A percentile compares a stretch with the other conserved stretches of the same genome.
Conservation (phyloP, 352 stramenopile species). For the Thalassiosira ordinaria region DNA sequence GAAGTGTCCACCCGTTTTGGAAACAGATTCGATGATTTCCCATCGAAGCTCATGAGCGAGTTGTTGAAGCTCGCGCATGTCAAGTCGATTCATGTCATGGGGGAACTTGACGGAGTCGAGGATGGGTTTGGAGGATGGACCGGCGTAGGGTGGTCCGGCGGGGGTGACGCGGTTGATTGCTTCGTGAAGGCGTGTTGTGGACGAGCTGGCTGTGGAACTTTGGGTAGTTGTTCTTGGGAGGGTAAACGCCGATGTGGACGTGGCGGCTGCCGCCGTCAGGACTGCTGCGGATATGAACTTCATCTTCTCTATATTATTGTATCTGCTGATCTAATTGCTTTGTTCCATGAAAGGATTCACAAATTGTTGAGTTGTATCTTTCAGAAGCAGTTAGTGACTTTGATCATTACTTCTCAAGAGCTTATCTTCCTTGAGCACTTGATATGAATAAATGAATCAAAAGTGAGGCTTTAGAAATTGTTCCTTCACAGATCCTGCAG, state of each 20-base stretch:
- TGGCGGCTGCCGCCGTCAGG: neutral
- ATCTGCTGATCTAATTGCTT: neutral
- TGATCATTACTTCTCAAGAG: neutral
- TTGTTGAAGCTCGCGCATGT: slow-evolving; percentile 89
- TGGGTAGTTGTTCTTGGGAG: neutral
- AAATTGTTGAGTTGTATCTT: too few relatives aligned
- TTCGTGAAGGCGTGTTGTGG: slow-evolving; percentile 16
- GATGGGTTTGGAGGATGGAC: slow-evolving; percentile 77
- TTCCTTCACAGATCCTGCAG: too few relatives aligned
- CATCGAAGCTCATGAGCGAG: slow-evolving; percentile 89
- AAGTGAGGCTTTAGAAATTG: too few relatives aligned
- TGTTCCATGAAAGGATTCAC: too few relatives aligned
- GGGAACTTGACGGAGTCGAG: slow-evolving; percentile 77
- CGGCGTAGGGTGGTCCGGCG: slow-evolving; percentile 78
- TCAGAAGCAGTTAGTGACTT: too few relatives aligned
- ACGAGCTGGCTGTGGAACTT: neutral
- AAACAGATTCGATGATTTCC: slow-evolving; percentile 89
- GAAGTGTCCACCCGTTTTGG: slow-evolving; percentile 90
- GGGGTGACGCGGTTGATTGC: slow-evolving; percentile 21
- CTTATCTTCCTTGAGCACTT: too few relatives aligned
- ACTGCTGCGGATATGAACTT: slow-evolving; percentile 31
- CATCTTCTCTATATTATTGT: slow-evolving; percentile 16
- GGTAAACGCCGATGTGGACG: neutral
- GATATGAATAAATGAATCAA: neutral
- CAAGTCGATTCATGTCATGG: slow-evolving; percentile 87